phyloP scores from a whole-genome alignment of 2,329 filamentous ascomycete species.

The Colletotrichum agaves region DNA sequence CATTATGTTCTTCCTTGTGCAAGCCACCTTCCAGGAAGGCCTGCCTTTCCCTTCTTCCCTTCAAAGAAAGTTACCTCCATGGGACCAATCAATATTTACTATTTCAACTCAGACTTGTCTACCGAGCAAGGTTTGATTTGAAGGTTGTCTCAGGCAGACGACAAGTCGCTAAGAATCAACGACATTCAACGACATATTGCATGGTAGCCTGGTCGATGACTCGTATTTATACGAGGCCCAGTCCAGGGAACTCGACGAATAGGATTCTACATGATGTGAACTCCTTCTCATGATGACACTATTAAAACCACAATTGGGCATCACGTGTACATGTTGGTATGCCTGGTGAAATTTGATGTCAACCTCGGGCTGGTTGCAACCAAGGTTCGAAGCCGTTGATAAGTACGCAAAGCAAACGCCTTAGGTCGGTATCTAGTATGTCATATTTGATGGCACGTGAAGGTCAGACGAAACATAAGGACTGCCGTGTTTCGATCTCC shows the following conservation, averaged over 20 bases:
- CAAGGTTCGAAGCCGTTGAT: not conserved
- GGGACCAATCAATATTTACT: not conserved
- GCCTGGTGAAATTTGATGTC: not conserved
- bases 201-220: no score
- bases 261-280: not conserved
- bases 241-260: not conserved
- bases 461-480: not conserved
- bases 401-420: not conserved
- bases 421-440: no score
- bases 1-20: not conserved
- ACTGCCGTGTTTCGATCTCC: not conserved
- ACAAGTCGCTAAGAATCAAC: no score
- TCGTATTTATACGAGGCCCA: not conserved
- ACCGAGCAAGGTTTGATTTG: not conserved
- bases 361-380: not conserved
- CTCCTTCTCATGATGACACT: not conserved
- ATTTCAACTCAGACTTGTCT: not conserved
- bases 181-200: no score
- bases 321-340: not conserved
- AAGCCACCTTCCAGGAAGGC: conserved; percentile 7
- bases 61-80: not conserved
- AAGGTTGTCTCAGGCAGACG: not conserved
- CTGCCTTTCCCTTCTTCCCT: not conserved
- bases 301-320: not conserved
- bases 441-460: no score